These are phyloP conservation scores for Macrolepiota dolichaula DNA, from an alignment of 768 basidiomycete genomes.

Conservation along the genomic window DNA sequence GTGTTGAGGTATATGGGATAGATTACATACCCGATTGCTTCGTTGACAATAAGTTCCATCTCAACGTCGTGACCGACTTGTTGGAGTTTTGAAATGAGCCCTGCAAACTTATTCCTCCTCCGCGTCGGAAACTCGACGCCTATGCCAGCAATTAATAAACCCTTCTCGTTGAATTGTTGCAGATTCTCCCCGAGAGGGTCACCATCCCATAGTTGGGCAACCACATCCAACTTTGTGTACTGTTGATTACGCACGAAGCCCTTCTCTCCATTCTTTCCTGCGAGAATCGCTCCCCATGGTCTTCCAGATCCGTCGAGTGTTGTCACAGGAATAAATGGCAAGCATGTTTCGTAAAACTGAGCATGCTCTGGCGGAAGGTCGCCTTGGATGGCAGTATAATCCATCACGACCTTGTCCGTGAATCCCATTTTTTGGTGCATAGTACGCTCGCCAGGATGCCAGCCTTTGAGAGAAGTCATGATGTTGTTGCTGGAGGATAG, in stretches of 20 bases:
- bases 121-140: conserved; percentile 57
- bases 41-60: conserved; percentile 45
- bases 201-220: conserved; percentile 45
- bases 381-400: conserved; percentile 31
- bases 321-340: conserved; percentile 57
- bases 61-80: conserved; percentile 23
- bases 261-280: conserved; percentile 37
- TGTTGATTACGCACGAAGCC: conserved; percentile 41
- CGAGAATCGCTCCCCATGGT: conserved; percentile 60
- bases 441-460: conserved; percentile 50
- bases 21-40: conserved; percentile 52
- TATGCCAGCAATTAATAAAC: conserved; percentile 48
- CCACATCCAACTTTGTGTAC: conserved; percentile 34
- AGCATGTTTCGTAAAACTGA: conserved; percentile 41
- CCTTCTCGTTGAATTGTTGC: conserved; percentile 16
- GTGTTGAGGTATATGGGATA: neutral
- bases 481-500: conserved; percentile 4
- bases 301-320: conserved; percentile 46
- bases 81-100: conserved; percentile 33
- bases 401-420: conserved; percentile 27
- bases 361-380: conserved; percentile 51
- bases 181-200: conserved; percentile 49
- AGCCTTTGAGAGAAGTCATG: conserved; percentile 33
- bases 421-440: conserved; percentile 48
- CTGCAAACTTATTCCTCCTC: conserved; percentile 62